phyloP scores from a whole-genome alignment of 2,329 filamentous ascomycete genomes.

The Orbilia javanica region DNA sequence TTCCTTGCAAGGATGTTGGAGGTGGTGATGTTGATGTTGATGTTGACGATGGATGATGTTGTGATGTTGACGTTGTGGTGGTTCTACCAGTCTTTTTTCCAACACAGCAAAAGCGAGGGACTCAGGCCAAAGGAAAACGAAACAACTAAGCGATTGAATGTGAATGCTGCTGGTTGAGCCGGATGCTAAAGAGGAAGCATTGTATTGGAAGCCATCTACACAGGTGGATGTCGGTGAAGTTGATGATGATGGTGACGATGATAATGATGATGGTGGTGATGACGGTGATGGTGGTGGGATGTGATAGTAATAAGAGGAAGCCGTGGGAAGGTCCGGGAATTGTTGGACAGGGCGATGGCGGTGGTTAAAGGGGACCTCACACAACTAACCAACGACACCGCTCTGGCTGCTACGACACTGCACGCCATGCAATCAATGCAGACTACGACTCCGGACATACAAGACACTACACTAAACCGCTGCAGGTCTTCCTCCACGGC shows the following conservation, averaged over 20 bases:
- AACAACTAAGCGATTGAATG: conserved; percentile 30
- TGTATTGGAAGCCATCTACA: conserved; percentile 30
- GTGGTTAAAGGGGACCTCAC: conserved; percentile 46
- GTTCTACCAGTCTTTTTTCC: conserved; percentile 6
- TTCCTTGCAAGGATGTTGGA: background rate
- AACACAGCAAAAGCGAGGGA: conserved; percentile 24
- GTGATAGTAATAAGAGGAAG: too few species aligned
- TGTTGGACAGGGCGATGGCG: conserved; percentile 29
- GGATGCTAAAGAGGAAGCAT: conserved; percentile 45
- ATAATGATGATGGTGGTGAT: background rate
- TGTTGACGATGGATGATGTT: background rate
- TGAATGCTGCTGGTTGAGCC: conserved; percentile 9
- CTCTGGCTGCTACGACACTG: background rate
- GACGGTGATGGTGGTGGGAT: background rate
- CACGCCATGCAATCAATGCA: conserved; percentile 13
- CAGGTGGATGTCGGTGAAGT: conserved; percentile 15
- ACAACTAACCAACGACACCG: background rate
- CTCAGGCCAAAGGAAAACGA: conserved; percentile 7
- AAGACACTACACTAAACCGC: conserved; percentile 5
- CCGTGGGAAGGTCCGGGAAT: conserved; percentile 8
- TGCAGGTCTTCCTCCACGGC: conserved; percentile 26
- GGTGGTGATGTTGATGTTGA: background rate
- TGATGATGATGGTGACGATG: background rate
- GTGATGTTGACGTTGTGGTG: conserved; percentile 30
- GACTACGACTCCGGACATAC: conserved; percentile 1